Percentiles rank a stretch among this genome's conserved stretches.
phyloP scores from a whole-genome alignment of 1,139 yeast genomes.

The Spencermartinsiella ligniputridi region DNA sequence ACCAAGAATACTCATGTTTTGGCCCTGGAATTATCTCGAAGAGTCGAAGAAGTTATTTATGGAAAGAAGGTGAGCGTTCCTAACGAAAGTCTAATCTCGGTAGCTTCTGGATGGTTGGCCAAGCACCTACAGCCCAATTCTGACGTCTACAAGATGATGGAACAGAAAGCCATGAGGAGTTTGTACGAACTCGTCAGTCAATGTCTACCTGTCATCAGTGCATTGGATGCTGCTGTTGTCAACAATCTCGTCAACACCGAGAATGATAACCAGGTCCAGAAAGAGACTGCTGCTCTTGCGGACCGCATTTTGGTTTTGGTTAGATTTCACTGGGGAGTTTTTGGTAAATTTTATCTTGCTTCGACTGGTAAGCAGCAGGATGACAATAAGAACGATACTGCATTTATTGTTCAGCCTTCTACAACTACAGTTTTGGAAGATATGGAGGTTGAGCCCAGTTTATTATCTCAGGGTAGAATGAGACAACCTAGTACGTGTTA shows the following conservation, averaged over 20 bases:
- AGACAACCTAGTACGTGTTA: conserved; percentile 4
- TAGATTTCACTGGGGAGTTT: conserved; percentile 73
- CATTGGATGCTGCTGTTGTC: conserved; percentile 19
- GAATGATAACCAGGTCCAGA: conserved; percentile 25
- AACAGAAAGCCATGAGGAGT: conserved; percentile 38
- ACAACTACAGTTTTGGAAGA: not conserved
- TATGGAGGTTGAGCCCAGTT: not conserved
- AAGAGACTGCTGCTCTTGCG: conserved; percentile 48
- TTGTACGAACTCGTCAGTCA: conserved; percentile 19
- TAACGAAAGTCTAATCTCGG: conserved; percentile 42
- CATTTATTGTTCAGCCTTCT: conserved; percentile 2
- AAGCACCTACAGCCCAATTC: conserved; percentile 83
- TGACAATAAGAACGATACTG: conserved; percentile 5
- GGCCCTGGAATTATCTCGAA: conserved; percentile 64
- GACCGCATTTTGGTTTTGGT: conserved; percentile 53
- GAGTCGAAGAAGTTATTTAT: conserved; percentile 26
- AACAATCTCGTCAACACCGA: conserved; percentile 20
- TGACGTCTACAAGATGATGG: conserved; percentile 75
- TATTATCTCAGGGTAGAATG: not conserved
- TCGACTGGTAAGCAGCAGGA: conserved; percentile 10
- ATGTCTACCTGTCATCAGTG: conserved; percentile 18
- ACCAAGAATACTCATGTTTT: conserved; percentile 73
- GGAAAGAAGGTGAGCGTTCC: conserved; percentile 12
- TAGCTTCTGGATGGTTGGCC: conserved; percentile 74
- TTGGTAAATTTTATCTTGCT: conserved; percentile 40